Evolutionary conservation across 2,329 filamentous ascomycete species (phyloP), one percentile per base, ranked within the genome.

Genomic region (Neofusicoccum kwambonambiense): DNA sequence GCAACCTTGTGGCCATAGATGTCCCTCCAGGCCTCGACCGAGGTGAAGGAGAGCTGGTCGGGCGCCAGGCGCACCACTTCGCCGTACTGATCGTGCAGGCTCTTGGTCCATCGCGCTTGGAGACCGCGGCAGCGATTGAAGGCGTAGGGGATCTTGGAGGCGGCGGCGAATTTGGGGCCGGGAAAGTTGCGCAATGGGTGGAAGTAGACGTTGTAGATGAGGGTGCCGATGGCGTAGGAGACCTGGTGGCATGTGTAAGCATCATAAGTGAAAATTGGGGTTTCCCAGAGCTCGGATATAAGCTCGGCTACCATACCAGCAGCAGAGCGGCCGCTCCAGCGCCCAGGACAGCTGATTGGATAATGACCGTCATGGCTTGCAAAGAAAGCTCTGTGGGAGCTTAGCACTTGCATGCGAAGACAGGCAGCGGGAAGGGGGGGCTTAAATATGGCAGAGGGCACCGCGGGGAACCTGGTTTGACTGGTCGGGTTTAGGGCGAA

Each of bases 1-100:
- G 62, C 67, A 34, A 42, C 35, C 13, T 65, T 62, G 58, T 70
- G 63, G 19, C 65, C 66, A 41, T 67, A 67, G 47, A 66, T 67
- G 17, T 67, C 66, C 15, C 47, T 61, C 66, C 66, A 67, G 4
- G 66, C 65, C 8, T 66, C 54, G 37, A 56, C 19, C 3, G 54
- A 41, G 13, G 34, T 63, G 47, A 65, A 66, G 13, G 66, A 64
- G 15, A 67, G 37, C 34, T 64, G 62, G 35, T 54, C 49, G 13
- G 65, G 65, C 2, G 52, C 39, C 12, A 67, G 19, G 4, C 66
- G 65, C 15, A 67, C 66, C 6, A 66, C 64, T 1, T 41, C n/a
- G 13, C 66, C 64, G 35, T 67, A 67, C 37, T 39, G 31, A 9
- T 63, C 51, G 64, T 67, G 64, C 22, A 61, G 12, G 5, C 6